A percentile compares a stretch with the other conserved stretches of the same genome.
These are phyloP conservation scores for Vitis vinifera DNA, from an alignment of 164 flowering plant species.

Conservation along the genomic window ASM3070453v1 NC_081820.1:18647501-18648000, in stretches of 20 bases:
- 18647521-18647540: constrained; percentile 20
- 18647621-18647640: constrained; percentile 39
- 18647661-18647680: constrained; percentile 37
- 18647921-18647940: neutral
- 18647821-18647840: constrained; percentile 13
- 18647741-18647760: constrained; percentile 5
- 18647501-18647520: constrained; percentile 23
- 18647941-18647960: neutral
- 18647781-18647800: constrained; percentile 7
- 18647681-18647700: constrained; percentile 20
- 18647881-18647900: constrained; percentile 5
- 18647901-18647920: neutral
- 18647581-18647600: constrained; percentile 21
- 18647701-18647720: constrained; percentile 14
- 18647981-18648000: neutral
- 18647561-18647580: constrained; percentile 10
- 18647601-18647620: constrained; percentile 28
- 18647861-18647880: neutral
- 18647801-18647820: constrained; percentile 5
- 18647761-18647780: constrained; percentile 7
- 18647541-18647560: constrained; percentile 7
- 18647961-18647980: neutral
- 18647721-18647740: constrained; percentile 1
- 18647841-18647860: constrained; percentile 2
- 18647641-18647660: constrained; percentile 23